Evolutionary conservation across 371 early-diverging fungal genomes (phyloP), one percentile per base, ranked within the genome.

Genomic region (Mucor saturninus): DNA sequence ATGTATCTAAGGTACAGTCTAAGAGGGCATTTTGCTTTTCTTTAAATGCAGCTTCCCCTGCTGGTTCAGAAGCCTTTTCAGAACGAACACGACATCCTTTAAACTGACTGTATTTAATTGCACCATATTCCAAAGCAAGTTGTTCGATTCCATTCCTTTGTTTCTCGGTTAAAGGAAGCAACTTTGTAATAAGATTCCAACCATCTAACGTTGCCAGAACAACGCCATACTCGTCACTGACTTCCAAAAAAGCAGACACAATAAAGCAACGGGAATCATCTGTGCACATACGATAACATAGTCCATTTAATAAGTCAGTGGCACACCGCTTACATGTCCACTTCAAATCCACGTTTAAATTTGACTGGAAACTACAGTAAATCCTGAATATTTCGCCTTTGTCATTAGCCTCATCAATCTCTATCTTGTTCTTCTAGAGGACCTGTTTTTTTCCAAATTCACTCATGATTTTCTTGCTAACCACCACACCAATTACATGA

Each of bases 321-420:
- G 67, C 69, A 40, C 80, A 80, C 1, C 59, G 54, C 1, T 35
- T 15, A 35, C 80, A 80, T 11, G 54, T 14, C 73, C 75, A 74
- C 26, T 64, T 46, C 6, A 75, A 14, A 0, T 28, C 35, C 11
- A 72, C 13, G 4, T 11, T 28, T 2, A 59, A 37, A 13, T 61
- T 35, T 5, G 38, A n/a, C n/a, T n/a, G 3, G n/a, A 65, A n/a
- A 9, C 13, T 32, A 28, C 61, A 61, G n/a, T 38, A 43, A 3
- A 56, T 4, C 15, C 37, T 11, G 5, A 56, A 14, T 7, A 55
- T 49, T 8, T 26, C 28, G 5, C 28, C 31, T 26, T 5, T 31
- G 8, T 28, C 29, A 1, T 45, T 30, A 21, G 21, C 21, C 21
- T 21, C 21, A 21, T 21, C 21, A 21, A 21, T 21, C 46, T 46